Base-by-base conservation (phyloP, 23 red algal species). In the Gracilaria domingensis region DNA sequence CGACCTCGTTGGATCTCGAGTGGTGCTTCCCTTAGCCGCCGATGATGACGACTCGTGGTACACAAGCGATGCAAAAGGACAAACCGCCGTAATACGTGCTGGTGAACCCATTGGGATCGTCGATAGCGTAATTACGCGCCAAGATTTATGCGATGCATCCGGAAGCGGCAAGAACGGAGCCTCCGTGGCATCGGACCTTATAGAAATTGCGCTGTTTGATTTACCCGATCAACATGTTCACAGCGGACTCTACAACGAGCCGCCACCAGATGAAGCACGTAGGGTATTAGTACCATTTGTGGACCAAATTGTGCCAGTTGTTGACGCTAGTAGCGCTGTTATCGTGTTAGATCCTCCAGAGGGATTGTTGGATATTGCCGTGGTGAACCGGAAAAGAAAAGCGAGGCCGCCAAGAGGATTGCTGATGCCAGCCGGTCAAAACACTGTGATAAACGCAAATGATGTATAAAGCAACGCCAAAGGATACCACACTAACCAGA, bases 371-470 rank as follows among this genome's bases (percentile, higher is more conserved):
- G 91, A 91, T 61, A 83, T 94, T 49, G 88, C 96, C 0, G 80
- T 92, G 35, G 96, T 96, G 28, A 92, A 92, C 21, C 38, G 69
- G 24, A 83, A 75, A 61, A 58, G 30, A 48, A 92, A 92, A 75
- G 36, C 26, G 65, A 40, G 25, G 21, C 35, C 67, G 29, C 79
- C 89, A 11, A 55, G 89, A 47, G 89, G 65, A 56, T 75, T 84
- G n/a, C 49, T 92, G 49, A 84, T 83, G 79, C 53, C 89, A 17
- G 89, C 79, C 28, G 18, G 17, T 95, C 72, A 99, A 84, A 99
- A 99, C 42, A 99, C 88, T 12, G 97, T 96, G 48, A 99, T 96
- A 56, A 99, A 80, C 24, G 95, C 97, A 76, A 99, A 99, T 30
- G 97, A 99, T 12, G 97, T 93, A 77, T 99, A 99, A 55, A 95